Conservation (phyloP, 768 basidiomycete species). For the Lentinula lateritia region DNA sequence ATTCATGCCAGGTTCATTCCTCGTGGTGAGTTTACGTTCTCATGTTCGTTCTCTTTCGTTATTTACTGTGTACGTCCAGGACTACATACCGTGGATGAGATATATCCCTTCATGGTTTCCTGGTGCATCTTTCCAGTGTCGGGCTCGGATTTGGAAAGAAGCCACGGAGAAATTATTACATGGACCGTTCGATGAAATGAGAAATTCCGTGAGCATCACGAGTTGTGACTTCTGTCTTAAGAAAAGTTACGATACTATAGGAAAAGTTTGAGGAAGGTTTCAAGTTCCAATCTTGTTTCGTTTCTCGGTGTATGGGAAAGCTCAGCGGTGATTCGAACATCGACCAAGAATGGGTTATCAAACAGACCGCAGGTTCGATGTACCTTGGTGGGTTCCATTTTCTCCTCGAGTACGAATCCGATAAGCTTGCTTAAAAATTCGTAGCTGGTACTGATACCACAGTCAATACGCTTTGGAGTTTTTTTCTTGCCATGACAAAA, state of each 20-base stretch:
- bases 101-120: slow-evolving; percentile 27
- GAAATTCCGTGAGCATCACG: slow-evolving; percentile 20
- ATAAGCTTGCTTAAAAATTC: background rate
- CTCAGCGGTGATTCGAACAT: background rate
- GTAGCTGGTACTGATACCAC: slow-evolving; percentile 19
- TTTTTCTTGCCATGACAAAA: slow-evolving; percentile 25
- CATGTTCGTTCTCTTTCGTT: background rate
- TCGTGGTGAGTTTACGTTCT: slow-evolving; percentile 17
- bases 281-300: background rate
- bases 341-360: background rate
- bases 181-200: slow-evolving; percentile 27
- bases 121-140: slow-evolving; percentile 28
- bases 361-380: background rate
- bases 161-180: slow-evolving; percentile 27
- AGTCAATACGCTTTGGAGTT: slow-evolving; percentile 20
- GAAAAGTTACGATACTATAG: background rate
- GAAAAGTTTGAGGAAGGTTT: background rate
- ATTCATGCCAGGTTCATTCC: slow-evolving; percentile 22
- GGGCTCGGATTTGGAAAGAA: slow-evolving; percentile 32
- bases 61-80: background rate
- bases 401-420: background rate
- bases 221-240: background rate
- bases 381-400: background rate
- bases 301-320: background rate
- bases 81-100: slow-evolving; percentile 20